Evolutionary conservation across 805 yeast genomes (phyloP).

Genomic region (Danielia reshetovae): DNA sequence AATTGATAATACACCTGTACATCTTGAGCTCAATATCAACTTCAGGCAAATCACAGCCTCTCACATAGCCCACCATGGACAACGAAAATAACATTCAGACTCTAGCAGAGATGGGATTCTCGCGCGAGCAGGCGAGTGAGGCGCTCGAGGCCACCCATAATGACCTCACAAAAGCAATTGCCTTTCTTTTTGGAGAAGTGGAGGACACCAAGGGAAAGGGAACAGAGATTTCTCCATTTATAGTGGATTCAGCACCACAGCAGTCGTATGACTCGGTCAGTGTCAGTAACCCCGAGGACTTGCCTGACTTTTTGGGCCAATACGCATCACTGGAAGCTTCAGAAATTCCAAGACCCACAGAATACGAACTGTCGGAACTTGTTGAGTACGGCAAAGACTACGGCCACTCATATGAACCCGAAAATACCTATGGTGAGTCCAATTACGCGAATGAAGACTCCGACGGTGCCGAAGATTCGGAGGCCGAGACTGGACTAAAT

Average conservation of each 20-base stretch:
- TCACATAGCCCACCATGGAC: constrained; percentile 7
- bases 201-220: constrained; percentile 9
- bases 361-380: not conserved
- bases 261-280: constrained; percentile 19
- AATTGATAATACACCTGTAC: no score
- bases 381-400: not conserved
- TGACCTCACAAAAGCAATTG: constrained; percentile 17
- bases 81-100: constrained; percentile 7
- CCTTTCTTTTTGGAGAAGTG: constrained; percentile 16
- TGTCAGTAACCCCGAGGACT: constrained; percentile 26
- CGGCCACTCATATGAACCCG: not conserved
- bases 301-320: constrained; percentile 24
- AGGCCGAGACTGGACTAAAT: constrained; percentile 8
- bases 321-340: constrained; percentile 1
- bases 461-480: not conserved
- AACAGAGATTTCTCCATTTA: constrained; percentile 8
- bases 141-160: constrained; percentile 14
- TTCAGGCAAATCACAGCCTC: not conserved
- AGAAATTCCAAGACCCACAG: not conserved
- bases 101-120: constrained; percentile 19
- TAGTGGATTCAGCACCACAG: constrained; percentile 2
- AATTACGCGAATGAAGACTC: no score
- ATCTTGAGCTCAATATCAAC: not conserved
- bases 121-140: constrained; percentile 12
- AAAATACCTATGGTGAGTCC: constrained; percentile 1